phyloP scores from a whole-genome alignment of 306 rosid genomes.

The Amphicarpaea edgeworthii region DNA sequence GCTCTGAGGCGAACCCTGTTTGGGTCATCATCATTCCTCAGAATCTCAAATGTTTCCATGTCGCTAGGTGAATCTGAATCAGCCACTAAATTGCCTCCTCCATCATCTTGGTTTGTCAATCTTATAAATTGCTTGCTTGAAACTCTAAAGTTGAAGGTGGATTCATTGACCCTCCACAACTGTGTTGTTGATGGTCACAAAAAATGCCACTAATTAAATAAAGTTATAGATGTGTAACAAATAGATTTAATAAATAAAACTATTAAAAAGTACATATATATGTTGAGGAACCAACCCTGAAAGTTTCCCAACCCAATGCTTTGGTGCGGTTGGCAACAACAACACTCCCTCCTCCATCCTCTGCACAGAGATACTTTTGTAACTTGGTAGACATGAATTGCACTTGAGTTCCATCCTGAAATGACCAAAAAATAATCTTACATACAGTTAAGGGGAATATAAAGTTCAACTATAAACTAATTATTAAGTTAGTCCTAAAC shows the following conservation, averaged over 20 bases:
- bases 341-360: slow-evolving; percentile 64
- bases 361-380: slow-evolving; percentile 58
- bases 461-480: not conserved
- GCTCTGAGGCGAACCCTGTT: slow-evolving; percentile 60
- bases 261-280: not conserved
- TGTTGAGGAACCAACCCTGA: slow-evolving; percentile 52
- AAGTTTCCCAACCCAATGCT: slow-evolving; percentile 70
- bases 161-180: slow-evolving; percentile 72
- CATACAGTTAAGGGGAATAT: not conserved
- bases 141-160: slow-evolving; percentile 66
- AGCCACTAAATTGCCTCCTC: slow-evolving; percentile 48
- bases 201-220: not conserved
- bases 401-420: slow-evolving; percentile 79
- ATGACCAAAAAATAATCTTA: too few relatives aligned
- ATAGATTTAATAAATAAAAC: not conserved
- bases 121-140: slow-evolving; percentile 61
- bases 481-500: not conserved
- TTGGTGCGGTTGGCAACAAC: slow-evolving; percentile 60
- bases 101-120: slow-evolving; percentile 45
- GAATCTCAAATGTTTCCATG: slow-evolving; percentile 61
- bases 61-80: slow-evolving; percentile 45
- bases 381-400: slow-evolving; percentile 62
- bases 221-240: not conserved
- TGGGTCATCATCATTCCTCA: slow-evolving; percentile 54
- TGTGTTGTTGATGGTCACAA: slow-evolving; percentile 19